Evolutionary conservation across 176 grass and related monocot genomes (phyloP).

Genomic region (Guadua angustifolia): DNA sequence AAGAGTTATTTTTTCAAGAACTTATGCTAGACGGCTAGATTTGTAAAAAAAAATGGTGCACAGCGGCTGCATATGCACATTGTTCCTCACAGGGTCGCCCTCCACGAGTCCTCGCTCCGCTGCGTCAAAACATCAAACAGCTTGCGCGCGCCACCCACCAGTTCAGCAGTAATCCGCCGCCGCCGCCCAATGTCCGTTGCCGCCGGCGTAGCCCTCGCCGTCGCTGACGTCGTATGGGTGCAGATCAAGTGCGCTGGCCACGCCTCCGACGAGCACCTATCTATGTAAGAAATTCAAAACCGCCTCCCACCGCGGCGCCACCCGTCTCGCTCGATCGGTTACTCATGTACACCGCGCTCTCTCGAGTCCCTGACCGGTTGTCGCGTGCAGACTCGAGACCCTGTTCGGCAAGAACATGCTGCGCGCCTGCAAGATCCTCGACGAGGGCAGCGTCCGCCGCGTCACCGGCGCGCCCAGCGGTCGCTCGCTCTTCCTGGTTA

Average conservation of each 20-base stretch:
- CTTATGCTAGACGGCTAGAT: too few species aligned
- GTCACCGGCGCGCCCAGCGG: constrained; percentile 71
- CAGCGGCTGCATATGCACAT: too few species aligned
- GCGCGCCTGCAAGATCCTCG: constrained; percentile 83
- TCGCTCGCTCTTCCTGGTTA: constrained; percentile 84
- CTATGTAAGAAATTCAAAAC: constrained; percentile 55
- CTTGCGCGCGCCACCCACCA: constrained; percentile 18
- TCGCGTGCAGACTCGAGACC: constrained; percentile 63
- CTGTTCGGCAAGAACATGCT: constrained; percentile 94
- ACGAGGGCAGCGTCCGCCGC: constrained; percentile 76
- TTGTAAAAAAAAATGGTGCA: too few species aligned
- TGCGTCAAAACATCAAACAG: constrained; percentile 52
- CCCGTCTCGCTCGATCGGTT: not conserved
- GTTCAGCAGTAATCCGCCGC: not conserved
- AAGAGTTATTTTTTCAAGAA: too few species aligned
- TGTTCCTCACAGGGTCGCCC: not conserved
- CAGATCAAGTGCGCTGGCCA: constrained; percentile 66
- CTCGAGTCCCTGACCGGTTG: not conserved
- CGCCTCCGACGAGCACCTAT: constrained; percentile 80
- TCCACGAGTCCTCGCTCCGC: not conserved
- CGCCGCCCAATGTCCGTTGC: constrained; percentile 20
- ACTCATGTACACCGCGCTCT: not conserved
- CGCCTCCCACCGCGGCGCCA: not conserved
- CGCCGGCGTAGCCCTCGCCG: constrained; percentile 47
- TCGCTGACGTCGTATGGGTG: constrained; percentile 63